phyloP scores from a whole-genome alignment of 2,329 filamentous ascomycete genomes.

The Arthrobotrys musiformis region DNA sequence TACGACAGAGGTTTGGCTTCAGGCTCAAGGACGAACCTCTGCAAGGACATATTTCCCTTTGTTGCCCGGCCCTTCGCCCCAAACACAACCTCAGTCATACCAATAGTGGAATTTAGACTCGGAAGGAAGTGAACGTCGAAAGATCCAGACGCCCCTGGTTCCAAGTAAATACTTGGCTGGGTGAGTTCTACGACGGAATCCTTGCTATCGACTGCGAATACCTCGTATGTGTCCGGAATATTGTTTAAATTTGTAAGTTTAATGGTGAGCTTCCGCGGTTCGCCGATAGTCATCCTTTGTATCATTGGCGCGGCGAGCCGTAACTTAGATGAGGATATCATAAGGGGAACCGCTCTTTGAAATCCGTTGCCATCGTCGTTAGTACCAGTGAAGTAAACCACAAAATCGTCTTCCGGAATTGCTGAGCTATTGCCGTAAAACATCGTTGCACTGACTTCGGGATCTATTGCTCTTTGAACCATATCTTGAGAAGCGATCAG shows the following conservation, averaged over 20 bases:
- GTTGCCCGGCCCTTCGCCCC: conserved; percentile 24
- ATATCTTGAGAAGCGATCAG: conserved; percentile 15
- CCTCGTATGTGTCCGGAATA: conserved; percentile 26
- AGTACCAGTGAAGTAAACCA: conserved; percentile 41
- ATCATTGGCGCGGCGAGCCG: conserved; percentile 16
- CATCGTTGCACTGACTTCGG: background rate
- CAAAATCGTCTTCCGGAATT: conserved; percentile 24
- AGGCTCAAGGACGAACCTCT: conserved; percentile 28
- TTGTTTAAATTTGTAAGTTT: conserved; percentile 4
- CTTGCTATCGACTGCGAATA: conserved; percentile 37
- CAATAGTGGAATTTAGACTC: background rate
- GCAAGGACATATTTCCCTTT: conserved; percentile 19
- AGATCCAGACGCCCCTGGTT: conserved; percentile 14
- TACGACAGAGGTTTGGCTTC: background rate
- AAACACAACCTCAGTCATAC: conserved; percentile 34
- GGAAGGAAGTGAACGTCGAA: conserved; percentile 17
- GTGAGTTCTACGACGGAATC: conserved; percentile 7
- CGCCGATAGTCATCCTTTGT: conserved; percentile 1
- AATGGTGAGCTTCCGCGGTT: conserved; percentile 1
- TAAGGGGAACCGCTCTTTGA: conserved; percentile 19
- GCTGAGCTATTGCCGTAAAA: conserved; percentile 33
- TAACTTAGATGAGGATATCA: conserved; percentile 23
- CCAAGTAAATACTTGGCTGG: background rate
- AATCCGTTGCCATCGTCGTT: conserved; percentile 22
- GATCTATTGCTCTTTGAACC: background rate